Conservation (phyloP, 208 protist genomes). For the Acanthamoeba royreba region DNA sequence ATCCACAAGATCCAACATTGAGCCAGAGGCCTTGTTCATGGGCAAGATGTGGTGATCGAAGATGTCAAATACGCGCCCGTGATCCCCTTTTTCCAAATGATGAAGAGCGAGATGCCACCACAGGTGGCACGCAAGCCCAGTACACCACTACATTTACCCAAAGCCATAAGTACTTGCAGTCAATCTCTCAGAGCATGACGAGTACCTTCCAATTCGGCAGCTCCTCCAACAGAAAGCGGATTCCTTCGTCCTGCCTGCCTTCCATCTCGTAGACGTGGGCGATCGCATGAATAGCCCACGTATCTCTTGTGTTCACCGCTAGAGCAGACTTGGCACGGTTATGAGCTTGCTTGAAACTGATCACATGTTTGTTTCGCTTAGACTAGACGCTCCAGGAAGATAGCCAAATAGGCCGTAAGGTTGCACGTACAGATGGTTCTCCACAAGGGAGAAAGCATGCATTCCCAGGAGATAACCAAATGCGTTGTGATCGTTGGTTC, state of each 20-base stretch:
- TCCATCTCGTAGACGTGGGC: constrained; percentile 13
- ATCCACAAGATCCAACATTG: constrained; percentile 4
- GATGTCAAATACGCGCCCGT: neutral
- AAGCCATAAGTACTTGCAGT: neutral
- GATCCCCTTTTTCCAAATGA: neutral
- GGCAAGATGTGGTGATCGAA: neutral
- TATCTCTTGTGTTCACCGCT: neutral
- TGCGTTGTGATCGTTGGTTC: neutral
- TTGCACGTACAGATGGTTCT: neutral
- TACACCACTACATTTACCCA: neutral
- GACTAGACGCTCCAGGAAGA: neutral
- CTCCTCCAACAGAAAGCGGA: neutral
- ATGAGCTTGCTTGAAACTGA: neutral
- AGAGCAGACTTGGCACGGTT: neutral
- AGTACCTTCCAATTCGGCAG: neutral
- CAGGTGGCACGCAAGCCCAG: neutral
- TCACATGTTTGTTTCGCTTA: neutral
- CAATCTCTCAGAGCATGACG: neutral
- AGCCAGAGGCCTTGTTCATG: neutral
- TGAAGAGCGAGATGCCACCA: constrained; percentile 1
- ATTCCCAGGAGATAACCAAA: neutral
- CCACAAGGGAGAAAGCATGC: neutral
- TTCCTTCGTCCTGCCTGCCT: neutral
- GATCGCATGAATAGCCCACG: neutral
- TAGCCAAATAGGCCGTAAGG: neutral